Conservation (phyloP, 1,284 basidiomycete species). For the Boletus sp. region DNA sequence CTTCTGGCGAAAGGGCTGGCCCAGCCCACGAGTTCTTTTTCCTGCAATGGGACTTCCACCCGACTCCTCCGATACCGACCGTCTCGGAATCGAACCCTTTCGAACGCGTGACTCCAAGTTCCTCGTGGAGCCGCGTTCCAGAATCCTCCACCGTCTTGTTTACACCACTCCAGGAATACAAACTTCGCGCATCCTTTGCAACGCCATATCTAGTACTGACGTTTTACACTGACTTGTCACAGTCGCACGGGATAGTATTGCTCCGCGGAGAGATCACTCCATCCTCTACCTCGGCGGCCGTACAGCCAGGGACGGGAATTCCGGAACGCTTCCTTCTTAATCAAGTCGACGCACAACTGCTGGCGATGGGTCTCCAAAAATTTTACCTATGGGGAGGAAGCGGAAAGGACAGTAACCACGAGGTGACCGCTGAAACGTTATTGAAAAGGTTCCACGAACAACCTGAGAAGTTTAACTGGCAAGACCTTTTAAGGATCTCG, state of each 20-base stretch:
- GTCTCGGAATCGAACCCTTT: slow-evolving; percentile 46
- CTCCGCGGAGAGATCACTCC: slow-evolving; percentile 93
- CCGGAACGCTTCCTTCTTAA: slow-evolving; percentile 60
- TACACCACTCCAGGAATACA: slow-evolving; percentile 95
- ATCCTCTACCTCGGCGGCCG: slow-evolving; percentile 46
- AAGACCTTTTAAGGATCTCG: slow-evolving; percentile 62
- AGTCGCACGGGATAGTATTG: slow-evolving; percentile 83
- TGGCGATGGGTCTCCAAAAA: slow-evolving; percentile 78
- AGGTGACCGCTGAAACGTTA: slow-evolving; percentile 48
- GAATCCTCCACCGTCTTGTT: slow-evolving; percentile 79
- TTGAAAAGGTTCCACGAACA: slow-evolving; percentile 73
- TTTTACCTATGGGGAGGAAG: slow-evolving; percentile 76
- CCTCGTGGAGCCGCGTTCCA: slow-evolving; percentile 46
- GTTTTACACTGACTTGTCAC: slow-evolving; percentile 88
- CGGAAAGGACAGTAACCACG: slow-evolving; percentile 24
- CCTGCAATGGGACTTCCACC: slow-evolving; percentile 85
- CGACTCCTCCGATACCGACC: slow-evolving; percentile 55
- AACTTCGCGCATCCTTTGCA: slow-evolving; percentile 83
- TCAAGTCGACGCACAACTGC: slow-evolving; percentile 81
- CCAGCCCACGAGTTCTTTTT: slow-evolving; percentile 83
- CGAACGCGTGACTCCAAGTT: slow-evolving; percentile 35
- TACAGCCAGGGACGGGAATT: slow-evolving; percentile 19
- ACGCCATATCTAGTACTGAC: slow-evolving; percentile 92
- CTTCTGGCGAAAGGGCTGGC: slow-evolving; percentile 33
- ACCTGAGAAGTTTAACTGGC: slow-evolving; percentile 75